Evolutionary conservation across 2,329 filamentous ascomycete species (phyloP), one percentile per base, ranked within the genome.

Genomic region (Cladosporium phlei): DNA sequence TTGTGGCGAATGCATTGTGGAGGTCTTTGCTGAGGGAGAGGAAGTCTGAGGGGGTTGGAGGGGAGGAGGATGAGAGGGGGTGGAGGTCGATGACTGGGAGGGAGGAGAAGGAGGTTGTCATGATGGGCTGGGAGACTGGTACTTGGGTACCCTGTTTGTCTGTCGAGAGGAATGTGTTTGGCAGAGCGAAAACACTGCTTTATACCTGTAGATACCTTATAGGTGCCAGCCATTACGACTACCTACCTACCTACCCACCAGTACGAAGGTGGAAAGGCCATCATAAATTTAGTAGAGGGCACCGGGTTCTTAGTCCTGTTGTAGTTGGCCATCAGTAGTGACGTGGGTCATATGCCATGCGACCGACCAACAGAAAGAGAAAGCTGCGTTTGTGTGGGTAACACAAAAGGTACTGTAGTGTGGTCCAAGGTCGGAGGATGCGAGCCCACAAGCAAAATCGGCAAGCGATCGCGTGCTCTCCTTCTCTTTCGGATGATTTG

Each of bases 61-160:
- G 38, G 5, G 58, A 42, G 10, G 53, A 54, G 10, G 53, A 54
- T 5, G 58, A 57, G 1, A 73, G 61, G 30, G 61, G 52, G 4
- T 62, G 48, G 20, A 72, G 59, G 43, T 71, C 70, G 21, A 73
- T 61, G 43, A 72, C 66, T 5, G 69, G 70, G 9, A 71, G 62
- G 5, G 65, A 64, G 3, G 66, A 66, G 51, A 72, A 72, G 9
- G 58, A 62, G 17, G 68, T 69, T 5, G 68, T 63, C 69, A 70
- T 71, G 58, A 70, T 37, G 65, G 30, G n/a, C n/a, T n/a, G n/a
- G n/a, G n/a, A 38, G 25, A 14, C 16, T n/a, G n/a, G 11, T 9
- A 33, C 8, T 14, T 14, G 12, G 28, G 6, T 6, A 14, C 28
- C 5, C n/a, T n/a, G 28, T 10, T 14, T 12, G n/a, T n/a, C 28